phyloP scores from a whole-genome alignment of 768 basidiomycete species.

The Pholiota conissans region DNA sequence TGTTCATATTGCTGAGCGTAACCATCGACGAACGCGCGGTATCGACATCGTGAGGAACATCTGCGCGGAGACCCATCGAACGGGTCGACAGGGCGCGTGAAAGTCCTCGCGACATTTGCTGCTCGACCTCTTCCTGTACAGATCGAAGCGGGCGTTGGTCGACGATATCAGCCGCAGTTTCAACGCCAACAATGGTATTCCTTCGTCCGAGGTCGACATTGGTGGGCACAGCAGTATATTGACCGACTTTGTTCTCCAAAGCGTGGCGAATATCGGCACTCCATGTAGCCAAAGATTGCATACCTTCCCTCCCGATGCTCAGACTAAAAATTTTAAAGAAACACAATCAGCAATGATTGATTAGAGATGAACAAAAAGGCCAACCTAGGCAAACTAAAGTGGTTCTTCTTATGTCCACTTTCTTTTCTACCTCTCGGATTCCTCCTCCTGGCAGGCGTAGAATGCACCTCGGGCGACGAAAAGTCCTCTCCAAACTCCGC shows the following conservation, averaged over 20 bases:
- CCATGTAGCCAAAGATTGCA: conserved; percentile 52
- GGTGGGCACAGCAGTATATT: conserved; percentile 37
- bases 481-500: conserved; percentile 50
- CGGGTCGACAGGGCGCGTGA: conserved; percentile 42
- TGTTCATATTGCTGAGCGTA: conserved; percentile 32
- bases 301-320: conserved; percentile 59
- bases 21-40: conserved; percentile 53
- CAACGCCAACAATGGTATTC: conserved; percentile 49
- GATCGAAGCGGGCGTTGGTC: conserved; percentile 31
- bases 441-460: conserved; percentile 53
- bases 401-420: conserved; percentile 58
- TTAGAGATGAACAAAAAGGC: conserved; percentile 15
- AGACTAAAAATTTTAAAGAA: conserved; percentile 40
- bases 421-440: conserved; percentile 39
- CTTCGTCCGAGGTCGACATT: conserved; percentile 43
- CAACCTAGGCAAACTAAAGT: conserved; percentile 70
- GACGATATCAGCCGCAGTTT: conserved; percentile 27
- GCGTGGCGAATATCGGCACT: conserved; percentile 53
- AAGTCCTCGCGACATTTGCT: conserved; percentile 18
- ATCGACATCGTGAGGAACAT: conserved; percentile 49
- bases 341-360: conserved; percentile 6
- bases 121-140: conserved; percentile 42
- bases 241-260: conserved; percentile 41
- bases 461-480: conserved; percentile 57
- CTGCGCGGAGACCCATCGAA: conserved; percentile 46